These are phyloP conservation scores for Zea luxurians DNA, from an alignment of 176 grass and related monocot species.

Conservation along the genomic window DNA sequence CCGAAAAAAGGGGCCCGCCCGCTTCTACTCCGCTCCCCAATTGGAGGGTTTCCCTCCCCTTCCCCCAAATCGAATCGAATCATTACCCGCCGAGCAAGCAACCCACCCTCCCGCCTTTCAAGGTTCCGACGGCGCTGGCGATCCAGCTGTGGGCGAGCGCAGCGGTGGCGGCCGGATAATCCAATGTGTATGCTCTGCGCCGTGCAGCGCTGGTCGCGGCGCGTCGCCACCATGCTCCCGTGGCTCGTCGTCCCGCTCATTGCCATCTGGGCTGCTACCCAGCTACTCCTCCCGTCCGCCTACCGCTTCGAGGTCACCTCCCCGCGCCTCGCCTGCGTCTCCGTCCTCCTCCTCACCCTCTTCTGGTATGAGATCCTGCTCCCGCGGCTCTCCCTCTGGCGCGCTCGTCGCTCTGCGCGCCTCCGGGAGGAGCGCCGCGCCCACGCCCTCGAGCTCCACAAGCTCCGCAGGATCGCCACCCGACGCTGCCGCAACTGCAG, in stretches of 20 bases:
- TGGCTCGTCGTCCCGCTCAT: conserved; percentile 86
- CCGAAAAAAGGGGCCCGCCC: conserved; percentile 9
- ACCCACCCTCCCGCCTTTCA: neutral
- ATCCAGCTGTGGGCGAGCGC: conserved; percentile 26
- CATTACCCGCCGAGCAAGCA: conserved; percentile 32
- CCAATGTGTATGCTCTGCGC: conserved; percentile 95
- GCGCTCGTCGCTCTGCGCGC: conserved; percentile 67
- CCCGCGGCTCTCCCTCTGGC: conserved; percentile 73
- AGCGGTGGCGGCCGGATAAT: conserved; percentile 41
- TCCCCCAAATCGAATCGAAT: conserved; percentile 40
- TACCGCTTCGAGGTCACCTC: conserved; percentile 95
- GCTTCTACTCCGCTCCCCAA: conserved; percentile 28
- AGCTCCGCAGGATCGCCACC: conserved; percentile 80
- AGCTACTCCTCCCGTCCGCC: conserved; percentile 72
- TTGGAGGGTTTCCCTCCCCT: conserved; percentile 30
- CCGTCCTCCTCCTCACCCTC: conserved; percentile 88
- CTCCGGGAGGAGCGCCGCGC: conserved; percentile 69
- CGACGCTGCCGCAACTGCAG: conserved; percentile 86
- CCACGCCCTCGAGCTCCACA: conserved; percentile 76
- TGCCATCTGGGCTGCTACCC: conserved; percentile 76
- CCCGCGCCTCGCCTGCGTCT: conserved; percentile 79
- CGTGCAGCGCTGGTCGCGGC: conserved; percentile 95
- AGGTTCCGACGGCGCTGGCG: conserved; percentile 37
- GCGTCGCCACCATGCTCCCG: conserved; percentile 84
- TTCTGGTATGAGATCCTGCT: conserved; percentile 97